Conservation (phyloP, 1,284 basidiomycete species). For the Ustilago loliicola region DNA sequence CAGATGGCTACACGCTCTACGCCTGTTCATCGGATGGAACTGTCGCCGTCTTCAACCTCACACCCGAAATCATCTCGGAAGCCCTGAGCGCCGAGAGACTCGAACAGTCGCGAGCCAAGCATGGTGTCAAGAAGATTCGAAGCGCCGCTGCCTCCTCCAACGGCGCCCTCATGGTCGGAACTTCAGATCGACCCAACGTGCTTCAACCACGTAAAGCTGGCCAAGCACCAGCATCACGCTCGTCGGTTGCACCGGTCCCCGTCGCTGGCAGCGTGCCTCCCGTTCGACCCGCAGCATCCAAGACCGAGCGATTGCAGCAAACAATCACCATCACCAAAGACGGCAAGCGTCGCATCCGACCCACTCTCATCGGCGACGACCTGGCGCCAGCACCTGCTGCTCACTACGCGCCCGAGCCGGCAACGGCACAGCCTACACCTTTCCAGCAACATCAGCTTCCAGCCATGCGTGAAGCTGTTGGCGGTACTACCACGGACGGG, state of each 20-base stretch:
- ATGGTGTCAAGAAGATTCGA: conserved; percentile 52
- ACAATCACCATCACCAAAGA: conserved; percentile 70
- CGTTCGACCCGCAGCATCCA: conserved; percentile 29
- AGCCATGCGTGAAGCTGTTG: conserved; percentile 43
- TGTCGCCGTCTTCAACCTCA: conserved; percentile 87
- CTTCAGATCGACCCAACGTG: conserved; percentile 53
- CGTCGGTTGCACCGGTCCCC: conserved; percentile 34
- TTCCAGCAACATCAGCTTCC: conserved; percentile 34
- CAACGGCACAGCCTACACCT: conserved; percentile 6
- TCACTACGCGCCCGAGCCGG: conserved; percentile 26
- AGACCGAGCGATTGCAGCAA: conserved; percentile 61
- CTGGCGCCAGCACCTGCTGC: conserved; percentile 6
- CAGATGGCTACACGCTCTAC: conserved; percentile 89
- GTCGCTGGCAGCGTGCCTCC: conserved; percentile 28
- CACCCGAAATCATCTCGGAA: conserved; percentile 83
- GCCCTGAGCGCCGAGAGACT: conserved; percentile 79
- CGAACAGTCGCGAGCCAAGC: conserved; percentile 48
- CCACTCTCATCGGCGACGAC: conserved; percentile 73
- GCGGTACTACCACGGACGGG: conserved; percentile 44
- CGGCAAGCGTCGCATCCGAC: conserved; percentile 78
- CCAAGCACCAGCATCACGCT: conserved; percentile 24
- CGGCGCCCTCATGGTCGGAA: conserved; percentile 15
- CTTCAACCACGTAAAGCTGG: conserved; percentile 66
- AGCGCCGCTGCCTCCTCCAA: conserved; percentile 4
- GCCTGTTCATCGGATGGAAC: conserved; percentile 96